Evolutionary conservation across 2,329 filamentous ascomycete genomes (phyloP), one percentile per base, ranked within the genome.

Genomic region (Neospermospora avenae): DNA sequence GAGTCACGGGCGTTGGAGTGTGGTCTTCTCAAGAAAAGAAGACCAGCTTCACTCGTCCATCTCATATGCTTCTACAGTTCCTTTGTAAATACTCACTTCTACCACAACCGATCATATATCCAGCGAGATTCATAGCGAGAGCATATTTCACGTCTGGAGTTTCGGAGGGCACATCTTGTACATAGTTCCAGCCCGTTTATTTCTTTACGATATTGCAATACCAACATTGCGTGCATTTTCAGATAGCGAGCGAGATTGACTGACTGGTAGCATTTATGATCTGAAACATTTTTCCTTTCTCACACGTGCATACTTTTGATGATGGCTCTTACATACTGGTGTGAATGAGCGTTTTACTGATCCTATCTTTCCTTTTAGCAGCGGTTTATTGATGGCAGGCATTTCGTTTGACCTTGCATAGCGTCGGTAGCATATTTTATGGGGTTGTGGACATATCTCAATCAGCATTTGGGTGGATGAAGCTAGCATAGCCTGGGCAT

Each of bases 371-470:
- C 11, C 11, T 31, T 31, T 31, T 5, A 31, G 11, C 11, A 31
- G 28, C 28, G 11, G 28, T 31, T 31, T 31, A 31, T 31, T 5
- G 28, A 10, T 6, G 28, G 28, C 28, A 31, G 28, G 20, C n/a
- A 28, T 42, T 31, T 25, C 28, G 18, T 62, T 65, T 20, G 11
- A n/a, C n/a, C 18, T 11, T 65, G 67, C 67, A 67, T 67, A 66
- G 67, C 67, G 65, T 48, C 51, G 67, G 67, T 41, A 63, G 67
- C 67, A 69, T 69, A 48, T 57, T 49, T n/a, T 3, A n/a, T 39
- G 5, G 39, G 39, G 39, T 7, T 5, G 14, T n/a, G 14, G 6
- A 18, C 39, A 18, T 3, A 16, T 16, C 6, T 13, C 14, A n/a
- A n/a, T 13, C 14, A n/a, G 14, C 14, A n/a, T 41, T n/a, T n/a